Evolutionary conservation across 2,329 filamentous ascomycete genomes (phyloP).

Genomic region (Colletotrichum sp.): DNA sequence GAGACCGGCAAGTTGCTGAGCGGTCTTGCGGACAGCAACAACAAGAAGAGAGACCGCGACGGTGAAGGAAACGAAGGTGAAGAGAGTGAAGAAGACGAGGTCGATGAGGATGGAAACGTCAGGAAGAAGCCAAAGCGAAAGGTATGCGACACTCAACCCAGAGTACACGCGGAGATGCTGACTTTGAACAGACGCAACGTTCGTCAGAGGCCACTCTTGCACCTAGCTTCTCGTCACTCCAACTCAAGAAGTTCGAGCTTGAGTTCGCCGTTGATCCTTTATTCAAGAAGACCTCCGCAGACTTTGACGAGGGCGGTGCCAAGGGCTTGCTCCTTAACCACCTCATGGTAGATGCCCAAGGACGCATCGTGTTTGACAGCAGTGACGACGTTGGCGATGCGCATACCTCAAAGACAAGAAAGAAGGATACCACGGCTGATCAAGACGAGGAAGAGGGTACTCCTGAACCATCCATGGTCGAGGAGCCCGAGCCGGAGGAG

Average conservation of each 20-base stretch:
- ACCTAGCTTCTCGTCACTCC: slow-evolving; percentile 83
- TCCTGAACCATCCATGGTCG: slow-evolving; percentile 26
- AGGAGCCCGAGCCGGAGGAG: slow-evolving; percentile 39
- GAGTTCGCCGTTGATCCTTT: slow-evolving; percentile 96
- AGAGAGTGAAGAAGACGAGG: slow-evolving; percentile 63
- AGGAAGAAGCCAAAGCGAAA: slow-evolving; percentile 76
- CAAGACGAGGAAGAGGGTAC: slow-evolving; percentile 44
- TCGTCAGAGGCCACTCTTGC: slow-evolving; percentile 94
- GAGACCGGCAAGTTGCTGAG: slow-evolving; percentile 95
- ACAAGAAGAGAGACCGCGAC: slow-evolving; percentile 71
- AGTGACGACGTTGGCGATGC: slow-evolving; percentile 80
- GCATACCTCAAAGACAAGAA: slow-evolving; percentile 41
- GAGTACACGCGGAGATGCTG: slow-evolving; percentile 22
- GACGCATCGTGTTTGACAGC: slow-evolving; percentile 97
- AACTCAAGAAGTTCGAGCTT: slow-evolving; percentile 96
- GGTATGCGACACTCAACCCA: slow-evolving; percentile 47
- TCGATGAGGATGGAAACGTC: slow-evolving; percentile 65
- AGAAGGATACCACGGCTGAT: slow-evolving; percentile 40
- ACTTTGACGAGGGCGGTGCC: slow-evolving; percentile 97
- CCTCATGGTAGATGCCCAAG: slow-evolving; percentile 90
- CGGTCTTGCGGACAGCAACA: slow-evolving; percentile 87
- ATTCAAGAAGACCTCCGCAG: slow-evolving; percentile 99
- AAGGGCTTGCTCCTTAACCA: slow-evolving; percentile 96
- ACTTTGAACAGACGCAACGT: slow-evolving; percentile 59
- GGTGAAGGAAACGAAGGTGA: slow-evolving; percentile 72